phyloP scores from a whole-genome alignment of 1,284 basidiomycete genomes.

The Ustilago nuda region DNA sequence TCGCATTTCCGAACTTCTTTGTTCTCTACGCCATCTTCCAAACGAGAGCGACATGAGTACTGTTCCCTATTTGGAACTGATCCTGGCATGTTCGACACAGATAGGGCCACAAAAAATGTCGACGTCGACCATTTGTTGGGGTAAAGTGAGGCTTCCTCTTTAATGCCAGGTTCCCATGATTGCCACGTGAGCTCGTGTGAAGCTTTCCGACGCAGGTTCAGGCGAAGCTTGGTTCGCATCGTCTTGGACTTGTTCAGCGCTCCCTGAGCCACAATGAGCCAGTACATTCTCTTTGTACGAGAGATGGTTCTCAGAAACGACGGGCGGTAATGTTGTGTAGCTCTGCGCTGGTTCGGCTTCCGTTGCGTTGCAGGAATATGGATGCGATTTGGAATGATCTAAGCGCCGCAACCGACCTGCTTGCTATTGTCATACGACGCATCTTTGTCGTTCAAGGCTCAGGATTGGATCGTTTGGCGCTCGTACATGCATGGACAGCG shows the following conservation, averaged over 20 bases:
- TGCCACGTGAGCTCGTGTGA: neutral
- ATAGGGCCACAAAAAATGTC: neutral
- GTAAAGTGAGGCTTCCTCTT: neutral
- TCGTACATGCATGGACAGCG: neutral
- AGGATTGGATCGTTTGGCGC: neutral
- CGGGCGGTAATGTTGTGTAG: conserved; percentile 5
- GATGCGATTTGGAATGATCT: neutral
- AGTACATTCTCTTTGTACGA: too few species aligned
- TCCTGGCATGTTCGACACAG: neutral
- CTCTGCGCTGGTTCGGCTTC: neutral
- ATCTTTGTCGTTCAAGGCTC: neutral
- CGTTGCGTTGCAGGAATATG: conserved; percentile 3
- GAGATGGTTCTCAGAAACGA: neutral
- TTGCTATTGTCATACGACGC: conserved; percentile 1
- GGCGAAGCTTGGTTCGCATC: conserved; percentile 4
- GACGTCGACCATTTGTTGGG: neutral
- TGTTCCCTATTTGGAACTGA: neutral
- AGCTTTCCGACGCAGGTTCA: neutral
- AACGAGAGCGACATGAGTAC: neutral
- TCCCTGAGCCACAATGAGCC: neutral
- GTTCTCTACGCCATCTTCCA: neutral
- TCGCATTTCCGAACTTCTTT: conserved; percentile 1
- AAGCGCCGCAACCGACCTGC: neutral
- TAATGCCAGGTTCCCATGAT: neutral
- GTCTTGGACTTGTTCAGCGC: neutral